These are phyloP conservation scores for Cantharellus anzutake DNA, from an alignment of 768 basidiomycete genomes.

Conservation along the genomic window DNA sequence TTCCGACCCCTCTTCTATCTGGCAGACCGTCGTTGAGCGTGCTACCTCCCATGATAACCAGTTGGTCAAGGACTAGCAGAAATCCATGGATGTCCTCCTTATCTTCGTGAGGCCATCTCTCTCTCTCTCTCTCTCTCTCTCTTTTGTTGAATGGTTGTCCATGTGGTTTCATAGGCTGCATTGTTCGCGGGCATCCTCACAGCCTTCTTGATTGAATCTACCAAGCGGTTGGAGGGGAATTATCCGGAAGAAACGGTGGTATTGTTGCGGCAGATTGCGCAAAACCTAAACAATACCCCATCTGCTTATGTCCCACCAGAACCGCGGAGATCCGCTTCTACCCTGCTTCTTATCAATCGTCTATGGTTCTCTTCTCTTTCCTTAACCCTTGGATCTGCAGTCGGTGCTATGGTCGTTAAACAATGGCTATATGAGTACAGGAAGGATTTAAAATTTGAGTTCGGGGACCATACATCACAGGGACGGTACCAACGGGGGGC, in stretches of 20 bases:
- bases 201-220: background rate
- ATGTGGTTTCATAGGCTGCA: background rate
- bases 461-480: background rate
- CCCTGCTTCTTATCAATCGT: background rate
- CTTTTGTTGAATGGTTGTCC: background rate
- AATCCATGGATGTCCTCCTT: background rate
- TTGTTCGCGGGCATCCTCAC: background rate
- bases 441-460: background rate
- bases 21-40: background rate
- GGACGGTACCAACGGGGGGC: background rate
- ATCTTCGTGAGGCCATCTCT: background rate
- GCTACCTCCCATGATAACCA: background rate
- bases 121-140: background rate
- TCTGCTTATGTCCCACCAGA: background rate
- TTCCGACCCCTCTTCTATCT: background rate
- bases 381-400: background rate
- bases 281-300: background rate
- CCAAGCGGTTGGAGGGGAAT: background rate
- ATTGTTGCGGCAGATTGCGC: background rate
- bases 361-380: background rate
- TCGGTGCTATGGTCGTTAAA: background rate
- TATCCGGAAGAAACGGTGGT: background rate
- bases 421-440: background rate
- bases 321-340: background rate
- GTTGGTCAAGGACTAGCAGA: background rate